phyloP scores from a whole-genome alignment of 2,329 filamentous ascomycete species.

The Sarocladium brachiariae region DNA sequence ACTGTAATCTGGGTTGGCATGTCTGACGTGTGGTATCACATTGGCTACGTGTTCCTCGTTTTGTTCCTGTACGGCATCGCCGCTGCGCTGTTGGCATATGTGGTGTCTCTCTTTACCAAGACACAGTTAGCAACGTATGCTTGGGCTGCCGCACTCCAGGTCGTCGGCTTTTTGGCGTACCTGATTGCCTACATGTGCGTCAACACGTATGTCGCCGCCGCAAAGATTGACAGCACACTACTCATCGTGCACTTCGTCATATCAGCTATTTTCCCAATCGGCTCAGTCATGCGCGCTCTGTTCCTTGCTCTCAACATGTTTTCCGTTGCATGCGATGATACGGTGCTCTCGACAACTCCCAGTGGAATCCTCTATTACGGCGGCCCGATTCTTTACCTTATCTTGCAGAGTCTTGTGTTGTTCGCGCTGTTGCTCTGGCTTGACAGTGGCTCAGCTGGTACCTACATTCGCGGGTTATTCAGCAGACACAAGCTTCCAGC shows the following conservation, averaged over 20 bases:
- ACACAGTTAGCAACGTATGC: conserved; percentile 82
- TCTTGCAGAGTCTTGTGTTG: conserved; percentile 64
- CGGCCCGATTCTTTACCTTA: conserved; percentile 76
- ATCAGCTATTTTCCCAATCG: conserved; percentile 67
- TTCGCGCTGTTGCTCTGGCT: conserved; percentile 71
- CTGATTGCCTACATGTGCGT: conserved; percentile 65
- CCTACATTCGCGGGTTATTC: conserved; percentile 39
- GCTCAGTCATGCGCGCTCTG: conserved; percentile 65
- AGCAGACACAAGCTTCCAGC: conserved; percentile 16
- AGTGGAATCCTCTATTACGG: conserved; percentile 69
- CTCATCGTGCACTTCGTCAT: conserved; percentile 69
- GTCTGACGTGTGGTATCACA: conserved; percentile 64
- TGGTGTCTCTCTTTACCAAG: conserved; percentile 71
- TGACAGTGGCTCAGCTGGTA: conserved; percentile 65
- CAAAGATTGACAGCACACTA: conserved; percentile 55
- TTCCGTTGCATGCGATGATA: conserved; percentile 65
- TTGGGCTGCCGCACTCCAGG: conserved; percentile 71
- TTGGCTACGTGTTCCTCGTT: conserved; percentile 75
- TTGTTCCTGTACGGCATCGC: conserved; percentile 76
- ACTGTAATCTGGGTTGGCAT: conserved; percentile 62
- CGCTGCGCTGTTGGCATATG: conserved; percentile 69
- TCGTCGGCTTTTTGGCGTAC: conserved; percentile 63
- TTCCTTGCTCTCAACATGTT: conserved; percentile 80
- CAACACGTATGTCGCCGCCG: conserved; percentile 64
- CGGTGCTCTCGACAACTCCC: conserved; percentile 58